Conservation (phyloP, 768 basidiomycete species). For the Scleroderma bovista region DNA sequence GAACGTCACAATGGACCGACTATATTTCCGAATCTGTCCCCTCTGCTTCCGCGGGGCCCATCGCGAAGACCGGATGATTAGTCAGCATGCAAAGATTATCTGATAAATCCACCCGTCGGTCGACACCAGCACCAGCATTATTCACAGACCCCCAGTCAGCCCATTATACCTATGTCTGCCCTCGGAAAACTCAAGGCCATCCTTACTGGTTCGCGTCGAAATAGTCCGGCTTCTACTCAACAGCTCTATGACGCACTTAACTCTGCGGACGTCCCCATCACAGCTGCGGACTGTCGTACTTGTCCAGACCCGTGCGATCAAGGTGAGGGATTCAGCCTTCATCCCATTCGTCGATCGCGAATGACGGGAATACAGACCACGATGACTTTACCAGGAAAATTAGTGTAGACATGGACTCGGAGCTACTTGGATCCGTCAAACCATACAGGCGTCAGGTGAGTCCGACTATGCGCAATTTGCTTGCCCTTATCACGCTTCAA, state of each 20-base stretch:
- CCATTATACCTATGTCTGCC: not conserved
- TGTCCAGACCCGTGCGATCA: constrained; percentile 78
- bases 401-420: constrained; percentile 70
- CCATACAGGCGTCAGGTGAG: constrained; percentile 78
- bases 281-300: constrained; percentile 60
- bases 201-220: not conserved
- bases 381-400: constrained; percentile 70
- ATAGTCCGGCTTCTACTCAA: constrained; percentile 13
- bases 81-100: no score
- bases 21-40: no score
- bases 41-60: no score
- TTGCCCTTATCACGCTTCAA: constrained; percentile 24
- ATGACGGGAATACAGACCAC: constrained; percentile 44
- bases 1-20: no score
- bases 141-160: no score
- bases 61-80: no score
- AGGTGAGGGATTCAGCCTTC: constrained; percentile 33
- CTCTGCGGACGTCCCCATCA: constrained; percentile 57
- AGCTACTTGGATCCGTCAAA: constrained; percentile 82
- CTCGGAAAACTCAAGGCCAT: not conserved
- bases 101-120: no score
- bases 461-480: not conserved
- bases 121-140: no score
- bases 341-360: constrained; percentile 26
- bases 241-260: constrained; percentile 47